Evolutionary conservation across 2,329 filamentous ascomycete genomes (phyloP).

Genomic region (Fonsecaea pugnacius): DNA sequence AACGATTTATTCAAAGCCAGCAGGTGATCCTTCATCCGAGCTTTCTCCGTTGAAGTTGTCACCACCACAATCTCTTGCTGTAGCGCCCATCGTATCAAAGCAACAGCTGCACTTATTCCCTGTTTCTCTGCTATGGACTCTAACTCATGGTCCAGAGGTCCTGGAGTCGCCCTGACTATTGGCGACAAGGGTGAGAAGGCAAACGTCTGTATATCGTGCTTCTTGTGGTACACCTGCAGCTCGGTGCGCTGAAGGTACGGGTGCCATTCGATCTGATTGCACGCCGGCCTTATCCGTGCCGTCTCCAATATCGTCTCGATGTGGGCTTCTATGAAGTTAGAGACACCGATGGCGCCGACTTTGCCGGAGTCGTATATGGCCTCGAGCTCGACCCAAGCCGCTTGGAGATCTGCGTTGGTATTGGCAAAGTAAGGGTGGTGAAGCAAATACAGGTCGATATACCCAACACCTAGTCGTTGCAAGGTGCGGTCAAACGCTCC

Average conservation of each 20-base stretch:
- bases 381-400: conserved; percentile 56
- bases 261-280: conserved; percentile 58
- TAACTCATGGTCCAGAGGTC: conserved; percentile 8
- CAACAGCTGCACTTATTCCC: conserved; percentile 14
- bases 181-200: conserved; percentile 20
- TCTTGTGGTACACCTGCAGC: conserved; percentile 64
- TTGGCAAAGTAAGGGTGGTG: conserved; percentile 64
- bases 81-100: conserved; percentile 15
- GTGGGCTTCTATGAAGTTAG: conserved; percentile 55
- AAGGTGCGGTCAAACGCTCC: conserved; percentile 64
- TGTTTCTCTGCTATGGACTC: conserved; percentile 13
- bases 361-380: conserved; percentile 48
- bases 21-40: conserved; percentile 20
- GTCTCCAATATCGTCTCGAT: conserved; percentile 53
- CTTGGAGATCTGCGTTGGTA: conserved; percentile 51
- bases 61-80: conserved; percentile 16
- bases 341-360: conserved; percentile 56
- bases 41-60: conserved; percentile 14
- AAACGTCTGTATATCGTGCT: conserved; percentile 12
- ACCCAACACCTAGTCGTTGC: conserved; percentile 66
- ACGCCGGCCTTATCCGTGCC: conserved; percentile 50
- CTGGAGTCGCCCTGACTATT: conserved; percentile 14
- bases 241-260: conserved; percentile 66
- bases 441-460: conserved; percentile 72
- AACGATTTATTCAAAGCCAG: conserved; percentile 3